Conservation (phyloP, 768 basidiomycete species). For the Daedaleopsis sinensis region DNA sequence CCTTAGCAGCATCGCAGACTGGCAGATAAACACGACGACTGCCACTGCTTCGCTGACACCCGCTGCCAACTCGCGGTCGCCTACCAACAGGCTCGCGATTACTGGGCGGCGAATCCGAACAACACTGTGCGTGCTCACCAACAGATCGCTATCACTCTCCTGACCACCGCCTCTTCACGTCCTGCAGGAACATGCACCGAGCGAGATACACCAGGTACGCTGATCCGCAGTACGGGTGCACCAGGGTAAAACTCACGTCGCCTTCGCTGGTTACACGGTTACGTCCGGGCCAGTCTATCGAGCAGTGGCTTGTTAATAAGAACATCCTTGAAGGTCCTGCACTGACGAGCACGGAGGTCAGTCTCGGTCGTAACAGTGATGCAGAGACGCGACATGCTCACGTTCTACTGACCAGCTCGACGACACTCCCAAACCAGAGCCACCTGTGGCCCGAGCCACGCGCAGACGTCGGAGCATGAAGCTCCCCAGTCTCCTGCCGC, state of each 20-base stretch:
- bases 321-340: neutral
- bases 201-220: conserved; percentile 8
- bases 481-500: conserved; percentile 1
- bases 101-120: conserved; percentile 7
- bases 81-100: conserved; percentile 7
- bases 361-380: neutral
- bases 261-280: too few species aligned
- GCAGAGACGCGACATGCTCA: neutral
- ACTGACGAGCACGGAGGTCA: neutral
- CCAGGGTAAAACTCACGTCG: too few species aligned
- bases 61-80: conserved; percentile 11
- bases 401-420: neutral
- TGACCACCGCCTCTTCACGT: neutral
- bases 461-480: neutral
- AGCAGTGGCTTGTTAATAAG: conserved; percentile 3
- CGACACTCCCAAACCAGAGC: neutral
- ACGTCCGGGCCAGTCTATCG: conserved; percentile 3
- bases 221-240: neutral
- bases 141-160: neutral
- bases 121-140: neutral
- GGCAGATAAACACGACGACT: conserved; percentile 1
- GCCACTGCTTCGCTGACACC: conserved; percentile 9
- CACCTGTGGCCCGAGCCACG: neutral
- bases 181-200: conserved; percentile 1
- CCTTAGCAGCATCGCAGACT: neutral